Conservation (phyloP, 306 rosid species). For the Cucumis hystrix region DNA sequence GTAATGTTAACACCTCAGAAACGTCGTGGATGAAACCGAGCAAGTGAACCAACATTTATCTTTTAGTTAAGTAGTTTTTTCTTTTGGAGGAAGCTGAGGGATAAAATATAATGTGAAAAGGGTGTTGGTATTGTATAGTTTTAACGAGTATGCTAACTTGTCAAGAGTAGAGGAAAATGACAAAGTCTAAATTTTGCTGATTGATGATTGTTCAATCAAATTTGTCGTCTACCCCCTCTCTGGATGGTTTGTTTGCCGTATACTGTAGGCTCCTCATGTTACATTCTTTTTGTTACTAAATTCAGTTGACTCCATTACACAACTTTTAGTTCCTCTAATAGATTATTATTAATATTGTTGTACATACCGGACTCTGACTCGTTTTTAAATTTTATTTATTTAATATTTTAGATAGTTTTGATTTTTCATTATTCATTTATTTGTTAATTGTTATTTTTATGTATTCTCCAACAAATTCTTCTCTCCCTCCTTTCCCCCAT, state of each 20-base stretch:
- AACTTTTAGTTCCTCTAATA: neutral
- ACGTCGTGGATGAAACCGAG: conserved; percentile 66
- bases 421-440: too few species aligned
- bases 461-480: too few species aligned
- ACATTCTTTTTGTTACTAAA: neutral
- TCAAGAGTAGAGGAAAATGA: neutral
- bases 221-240: neutral
- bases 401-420: too few species aligned
- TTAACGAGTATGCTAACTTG: neutral
- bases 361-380: too few species aligned
- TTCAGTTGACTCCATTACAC: neutral
- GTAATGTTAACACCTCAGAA: conserved; percentile 53
- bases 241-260: neutral
- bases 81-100: neutral
- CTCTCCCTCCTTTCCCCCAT: too few species aligned
- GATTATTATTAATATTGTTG: neutral
- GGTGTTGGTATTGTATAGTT: neutral
- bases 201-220: neutral
- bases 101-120: neutral
- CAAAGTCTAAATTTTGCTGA: neutral
- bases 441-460: too few species aligned
- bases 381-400: too few species aligned
- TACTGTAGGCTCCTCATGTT: neutral
- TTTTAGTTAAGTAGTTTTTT: neutral
- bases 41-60: conserved; percentile 13